Conservation (phyloP, 2,329 filamentous ascomycete species). For the Aureobasidium subglaciale region DNA sequence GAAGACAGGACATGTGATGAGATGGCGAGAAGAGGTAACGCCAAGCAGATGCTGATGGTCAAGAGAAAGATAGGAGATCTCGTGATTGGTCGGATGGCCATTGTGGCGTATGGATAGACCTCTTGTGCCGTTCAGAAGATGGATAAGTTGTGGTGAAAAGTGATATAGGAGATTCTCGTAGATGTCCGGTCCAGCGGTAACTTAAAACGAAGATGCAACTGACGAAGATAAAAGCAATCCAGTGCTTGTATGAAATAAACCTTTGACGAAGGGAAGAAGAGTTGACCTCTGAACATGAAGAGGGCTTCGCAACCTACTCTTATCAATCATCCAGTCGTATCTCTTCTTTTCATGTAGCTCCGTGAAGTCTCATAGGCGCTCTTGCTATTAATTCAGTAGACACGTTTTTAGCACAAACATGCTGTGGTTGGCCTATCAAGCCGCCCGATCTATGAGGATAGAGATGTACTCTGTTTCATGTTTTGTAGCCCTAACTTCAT, state of each 20-base stretch:
- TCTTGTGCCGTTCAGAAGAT: background rate
- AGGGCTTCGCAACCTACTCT: background rate
- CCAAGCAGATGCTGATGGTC: background rate
- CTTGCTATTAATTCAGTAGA: too few species aligned
- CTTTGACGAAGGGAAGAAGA: background rate
- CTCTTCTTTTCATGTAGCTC: background rate
- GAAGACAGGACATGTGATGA: constrained; percentile 33
- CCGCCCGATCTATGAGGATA: background rate
- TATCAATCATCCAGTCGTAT: background rate
- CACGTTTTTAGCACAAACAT: background rate
- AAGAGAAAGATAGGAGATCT: background rate
- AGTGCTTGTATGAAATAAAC: background rate
- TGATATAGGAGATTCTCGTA: background rate
- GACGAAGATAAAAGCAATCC: background rate
- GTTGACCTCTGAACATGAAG: background rate
- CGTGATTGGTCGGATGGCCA: background rate
- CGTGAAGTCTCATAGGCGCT: background rate
- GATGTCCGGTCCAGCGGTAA: background rate
- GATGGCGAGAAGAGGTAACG: background rate
- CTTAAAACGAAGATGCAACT: background rate
- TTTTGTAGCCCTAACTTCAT: background rate
- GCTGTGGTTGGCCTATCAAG: background rate
- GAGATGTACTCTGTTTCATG: background rate
- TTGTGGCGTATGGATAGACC: background rate
- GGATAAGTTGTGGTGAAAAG: too few species aligned